Evolutionary conservation across 495 filamentous ascomycete genomes (phyloP).

Genomic region (Aspergillus asperescens): DNA sequence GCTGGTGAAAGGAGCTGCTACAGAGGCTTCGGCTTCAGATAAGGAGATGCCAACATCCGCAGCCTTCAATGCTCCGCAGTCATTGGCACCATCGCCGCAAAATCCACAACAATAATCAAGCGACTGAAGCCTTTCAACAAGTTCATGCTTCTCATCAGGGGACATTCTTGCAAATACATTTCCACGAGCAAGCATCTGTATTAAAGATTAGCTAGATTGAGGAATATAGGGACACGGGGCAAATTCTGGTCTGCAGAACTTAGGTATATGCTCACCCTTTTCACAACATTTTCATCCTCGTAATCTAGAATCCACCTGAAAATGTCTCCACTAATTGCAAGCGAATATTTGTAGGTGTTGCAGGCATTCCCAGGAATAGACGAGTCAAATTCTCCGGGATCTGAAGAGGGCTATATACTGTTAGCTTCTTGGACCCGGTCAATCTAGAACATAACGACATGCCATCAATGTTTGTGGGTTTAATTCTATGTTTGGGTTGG

Average conservation of each 20-base stretch:
- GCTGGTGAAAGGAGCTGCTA: constrained; percentile 95
- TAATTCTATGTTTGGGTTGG: constrained; percentile 68
- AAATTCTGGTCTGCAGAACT: background rate
- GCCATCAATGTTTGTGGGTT: constrained; percentile 72
- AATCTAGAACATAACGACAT: constrained; percentile 15
- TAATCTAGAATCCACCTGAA: constrained; percentile 96
- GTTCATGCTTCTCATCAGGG: constrained; percentile 96
- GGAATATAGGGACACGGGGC: background rate
- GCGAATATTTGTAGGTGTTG: constrained; percentile 72
- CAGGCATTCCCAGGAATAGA: constrained; percentile 80
- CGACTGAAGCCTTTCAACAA: constrained; percentile 94
- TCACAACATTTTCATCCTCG: constrained; percentile 68
- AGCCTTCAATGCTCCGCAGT: constrained; percentile 95
- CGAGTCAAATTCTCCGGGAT: constrained; percentile 63
- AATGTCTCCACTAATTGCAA: constrained; percentile 87
- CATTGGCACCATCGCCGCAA: constrained; percentile 97
- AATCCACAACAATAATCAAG: constrained; percentile 96
- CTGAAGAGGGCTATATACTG: constrained; percentile 58
- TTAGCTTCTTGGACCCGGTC: constrained; percentile 21
- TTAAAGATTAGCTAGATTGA: background rate
- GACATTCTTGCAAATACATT: constrained; percentile 99
- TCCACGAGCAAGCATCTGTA: constrained; percentile 77
- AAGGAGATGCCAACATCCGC: constrained; percentile 98
- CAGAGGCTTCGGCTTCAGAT: constrained; percentile 95
- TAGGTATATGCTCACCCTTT: constrained; percentile 45